Conservation (phyloP, 768 basidiomycete genomes). For the Lentinula sp. region DNA sequence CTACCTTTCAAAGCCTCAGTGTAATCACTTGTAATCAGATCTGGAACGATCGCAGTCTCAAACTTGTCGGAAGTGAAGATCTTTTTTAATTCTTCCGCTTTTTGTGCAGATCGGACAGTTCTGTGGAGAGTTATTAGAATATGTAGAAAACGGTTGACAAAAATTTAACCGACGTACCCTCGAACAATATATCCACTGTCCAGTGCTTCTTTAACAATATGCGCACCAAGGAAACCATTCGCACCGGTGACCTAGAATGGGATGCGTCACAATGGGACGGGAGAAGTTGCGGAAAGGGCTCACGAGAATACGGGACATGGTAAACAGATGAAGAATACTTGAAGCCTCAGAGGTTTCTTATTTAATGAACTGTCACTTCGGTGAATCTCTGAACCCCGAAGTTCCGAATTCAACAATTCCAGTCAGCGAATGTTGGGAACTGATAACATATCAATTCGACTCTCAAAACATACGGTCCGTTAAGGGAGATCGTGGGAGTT, state of each 20-base stretch:
- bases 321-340: not conserved
- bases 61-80: constrained; percentile 6
- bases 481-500: no score
- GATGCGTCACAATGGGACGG: not conserved
- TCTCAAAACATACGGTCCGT: no score
- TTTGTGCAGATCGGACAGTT: constrained; percentile 7
- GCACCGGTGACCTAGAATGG: constrained; percentile 11
- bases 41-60: constrained; percentile 8
- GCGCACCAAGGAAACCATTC: constrained; percentile 13
- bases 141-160: not conserved
- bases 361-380: not conserved
- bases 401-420: not conserved
- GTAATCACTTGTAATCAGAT: constrained; percentile 16
- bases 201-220: constrained; percentile 11
- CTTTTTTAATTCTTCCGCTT: constrained; percentile 3
- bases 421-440: not conserved
- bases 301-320: not conserved
- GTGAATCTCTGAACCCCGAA: not conserved
- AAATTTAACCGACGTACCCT: constrained; percentile 4
- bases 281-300: not conserved
- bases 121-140: not conserved
- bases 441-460: not conserved
- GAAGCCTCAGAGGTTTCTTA: not conserved
- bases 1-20: constrained; percentile 37
- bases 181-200: constrained; percentile 13